A percentile compares a stretch with the other conserved stretches of the same genome.
Evolutionary conservation across 257 asterid species (phyloP).

Genomic region (Solanum habrochaites): DNA sequence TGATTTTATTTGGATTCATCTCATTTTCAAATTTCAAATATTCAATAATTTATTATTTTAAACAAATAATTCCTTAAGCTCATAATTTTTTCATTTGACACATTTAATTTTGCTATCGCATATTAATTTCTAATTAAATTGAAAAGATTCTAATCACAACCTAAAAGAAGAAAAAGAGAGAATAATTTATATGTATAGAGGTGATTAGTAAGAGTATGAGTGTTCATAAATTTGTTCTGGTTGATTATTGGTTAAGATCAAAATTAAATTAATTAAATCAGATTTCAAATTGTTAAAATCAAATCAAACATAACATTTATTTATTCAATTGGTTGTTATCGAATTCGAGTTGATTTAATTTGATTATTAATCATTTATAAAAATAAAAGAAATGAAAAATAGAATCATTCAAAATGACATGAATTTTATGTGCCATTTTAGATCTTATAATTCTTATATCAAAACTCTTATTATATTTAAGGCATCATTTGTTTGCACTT

Average conservation of each 20-base stretch:
- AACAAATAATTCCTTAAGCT: neutral
- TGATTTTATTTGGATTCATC: neutral
- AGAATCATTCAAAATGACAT: neutral
- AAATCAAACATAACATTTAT: no score
- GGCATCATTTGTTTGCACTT: no score
- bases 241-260: neutral
- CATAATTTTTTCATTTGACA: neutral
- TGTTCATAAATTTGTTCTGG: neutral
- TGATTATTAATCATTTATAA: no score
- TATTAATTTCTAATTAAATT: neutral
- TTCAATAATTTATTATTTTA: neutral
- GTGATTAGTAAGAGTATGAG: neutral
- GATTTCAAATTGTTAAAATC: no score
- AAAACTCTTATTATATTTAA: no score
- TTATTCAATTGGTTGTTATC: neutral
- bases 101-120: neutral
- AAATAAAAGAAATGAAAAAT: no score
- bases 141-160: neutral
- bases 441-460: neutral
- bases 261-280: no score
- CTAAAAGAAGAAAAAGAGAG: neutral
- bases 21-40: neutral
- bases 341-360: neutral
- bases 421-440: neutral
- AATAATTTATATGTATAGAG: neutral